Base-by-base conservation (phyloP, 140 eudicot genomes). In the Cichorium intybus region DNA sequence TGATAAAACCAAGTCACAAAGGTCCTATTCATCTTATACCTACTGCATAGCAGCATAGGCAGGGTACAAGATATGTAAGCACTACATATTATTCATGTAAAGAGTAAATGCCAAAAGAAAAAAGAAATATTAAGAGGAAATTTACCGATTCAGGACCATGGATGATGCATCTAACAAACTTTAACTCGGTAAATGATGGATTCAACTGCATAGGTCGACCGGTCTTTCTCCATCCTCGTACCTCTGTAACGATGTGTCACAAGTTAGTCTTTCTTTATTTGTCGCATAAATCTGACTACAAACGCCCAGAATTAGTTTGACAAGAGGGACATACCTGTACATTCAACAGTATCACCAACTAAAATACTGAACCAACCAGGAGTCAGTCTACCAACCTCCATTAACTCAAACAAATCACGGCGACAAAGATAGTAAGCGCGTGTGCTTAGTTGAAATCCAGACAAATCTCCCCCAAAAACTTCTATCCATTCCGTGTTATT, bases 171-270 rank as follows among this genome's bases (percentile, higher is more conserved):
- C 64, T 43, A 43, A 28, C 11, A n/a, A 58, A 45, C 23, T 55
- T 64, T 51, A 72, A 10, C 41, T 72, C 72, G 7, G 72, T 54
- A 64, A 20, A 64, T 43, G 65, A 31, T 10, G 23, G 60, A 4
- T 35, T 24, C 4, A 27, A 4, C 14, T 67, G 63, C 6, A 16
- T 53, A 1, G 63, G 43, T 27, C 57, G 56, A 18, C 74, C 74
- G 0, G 74, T 56, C 17, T 68, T 68, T 20, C 74, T 68, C 74
- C 74, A 68, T 41, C 74, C 74, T 56, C 56, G 50, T 41, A 68
- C 47, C 74, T 68, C 74, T 68, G 21, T 15, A 26, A 18, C 33
- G 28, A 6, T 39, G 52, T 17, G 11, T 47, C 52, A 16, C 2
- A 48, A 29, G 12, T 11, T 53, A 3, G 1, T 3, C 10, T 58